Percentiles rank a stretch among this genome's conserved stretches.
Conservation (phyloP, 148 eudicot genomes). For the Silene latifolia region DNA sequence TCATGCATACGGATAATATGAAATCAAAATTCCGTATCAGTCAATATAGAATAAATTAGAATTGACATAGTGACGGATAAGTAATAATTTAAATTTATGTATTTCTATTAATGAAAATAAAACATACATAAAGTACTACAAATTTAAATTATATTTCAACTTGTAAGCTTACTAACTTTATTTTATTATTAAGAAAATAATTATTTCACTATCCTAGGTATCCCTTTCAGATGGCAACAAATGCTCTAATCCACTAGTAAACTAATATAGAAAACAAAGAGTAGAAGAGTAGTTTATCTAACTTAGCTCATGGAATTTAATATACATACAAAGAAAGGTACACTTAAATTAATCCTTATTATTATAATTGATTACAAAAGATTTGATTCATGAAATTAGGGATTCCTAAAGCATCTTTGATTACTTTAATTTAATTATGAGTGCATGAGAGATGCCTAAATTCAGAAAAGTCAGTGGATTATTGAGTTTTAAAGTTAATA, state of each 20-base stretch:
- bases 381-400: conserved; percentile 21
- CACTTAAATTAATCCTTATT: conserved; percentile 5
- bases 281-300: conserved; percentile 22
- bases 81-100: too few species aligned
- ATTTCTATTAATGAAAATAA: too few species aligned
- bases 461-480: conserved; percentile 21
- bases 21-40: too few species aligned
- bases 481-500: conserved; percentile 6
- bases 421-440: conserved; percentile 17
- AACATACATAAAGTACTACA: too few species aligned
- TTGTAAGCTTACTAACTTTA: too few species aligned
- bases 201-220: neutral
- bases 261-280: neutral
- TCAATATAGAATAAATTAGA: too few species aligned
- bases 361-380: conserved; percentile 7
- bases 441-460: neutral
- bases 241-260: conserved; percentile 5
- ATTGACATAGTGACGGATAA: too few species aligned
- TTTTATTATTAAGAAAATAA: too few species aligned
- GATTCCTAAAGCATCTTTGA: conserved; percentile 20
- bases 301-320: conserved; percentile 8
- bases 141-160: too few species aligned
- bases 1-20: too few species aligned
- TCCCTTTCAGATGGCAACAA: neutral
- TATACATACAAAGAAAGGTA: neutral